Percentiles rank a stretch among this genome's conserved stretches.
These are phyloP conservation scores for Candida sanyaensis DNA, from an alignment of 1,139 yeast genomes.

Conservation along the genomic window DNA sequence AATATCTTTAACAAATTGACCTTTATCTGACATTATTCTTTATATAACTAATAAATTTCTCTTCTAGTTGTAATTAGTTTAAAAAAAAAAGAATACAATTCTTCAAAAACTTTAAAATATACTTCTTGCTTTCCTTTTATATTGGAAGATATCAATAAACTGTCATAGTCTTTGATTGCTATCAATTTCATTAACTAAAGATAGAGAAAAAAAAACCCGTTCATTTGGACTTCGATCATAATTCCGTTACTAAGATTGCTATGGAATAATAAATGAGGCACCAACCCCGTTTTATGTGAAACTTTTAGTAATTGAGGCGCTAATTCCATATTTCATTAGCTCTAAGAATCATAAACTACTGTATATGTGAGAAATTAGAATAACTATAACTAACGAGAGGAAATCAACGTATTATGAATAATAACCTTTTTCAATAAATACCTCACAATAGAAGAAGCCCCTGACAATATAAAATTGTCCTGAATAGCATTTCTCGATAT, in stretches of 20 bases:
- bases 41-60: not conserved
- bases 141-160: not conserved
- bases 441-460: too few relatives aligned
- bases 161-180: not conserved
- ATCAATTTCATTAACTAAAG: not conserved
- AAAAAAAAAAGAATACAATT: not conserved
- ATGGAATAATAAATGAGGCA: not conserved
- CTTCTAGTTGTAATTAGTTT: not conserved
- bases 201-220: too few relatives aligned
- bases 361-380: too few relatives aligned
- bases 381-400: too few relatives aligned
- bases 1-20: slow-evolving; percentile 25
- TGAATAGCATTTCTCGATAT: too few relatives aligned
- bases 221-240: not conserved
- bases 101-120: not conserved
- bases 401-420: too few relatives aligned
- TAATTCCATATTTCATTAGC: too few relatives aligned
- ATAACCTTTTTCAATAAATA: too few relatives aligned
- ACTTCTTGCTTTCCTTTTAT: not conserved
- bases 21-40: slow-evolving; percentile 9
- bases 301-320: too few relatives aligned
- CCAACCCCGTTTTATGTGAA: too few relatives aligned
- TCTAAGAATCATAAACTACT: too few relatives aligned
- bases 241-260: not conserved
- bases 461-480: too few relatives aligned